phyloP scores from a whole-genome alignment of 208 protist genomes.

The Crithidia thermophila region DNA sequence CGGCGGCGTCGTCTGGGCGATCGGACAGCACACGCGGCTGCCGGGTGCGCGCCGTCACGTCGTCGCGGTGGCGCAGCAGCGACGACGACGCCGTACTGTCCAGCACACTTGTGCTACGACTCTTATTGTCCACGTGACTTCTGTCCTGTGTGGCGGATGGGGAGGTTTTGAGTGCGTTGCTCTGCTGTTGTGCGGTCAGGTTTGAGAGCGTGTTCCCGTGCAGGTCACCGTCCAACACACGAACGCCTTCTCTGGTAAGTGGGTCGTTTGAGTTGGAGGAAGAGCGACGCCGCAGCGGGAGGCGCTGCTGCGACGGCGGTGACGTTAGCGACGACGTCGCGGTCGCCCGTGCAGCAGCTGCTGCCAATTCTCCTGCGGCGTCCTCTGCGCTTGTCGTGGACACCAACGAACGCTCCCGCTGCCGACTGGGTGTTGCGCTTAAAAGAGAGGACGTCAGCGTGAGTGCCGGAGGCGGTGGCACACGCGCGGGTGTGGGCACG shows the following conservation, averaged over 20 bases:
- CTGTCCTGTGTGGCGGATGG: not conserved
- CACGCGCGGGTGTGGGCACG: too few species aligned
- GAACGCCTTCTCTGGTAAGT: not conserved
- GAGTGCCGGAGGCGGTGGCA: too few species aligned
- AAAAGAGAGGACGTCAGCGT: too few species aligned
- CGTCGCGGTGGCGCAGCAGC: not conserved
- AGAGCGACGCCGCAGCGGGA: not conserved
- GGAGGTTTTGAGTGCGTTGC: not conserved
- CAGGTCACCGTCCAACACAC: not conserved
- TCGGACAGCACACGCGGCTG: slow-evolving; percentile 7
- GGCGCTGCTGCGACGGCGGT: not conserved
- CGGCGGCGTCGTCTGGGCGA: too few species aligned
- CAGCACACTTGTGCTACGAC: not conserved
- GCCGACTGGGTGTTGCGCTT: not conserved
- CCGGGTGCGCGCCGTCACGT: not conserved
- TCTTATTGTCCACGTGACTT: not conserved
- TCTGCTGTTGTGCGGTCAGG: too few species aligned
- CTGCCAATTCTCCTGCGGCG: not conserved
- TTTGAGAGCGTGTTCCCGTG: too few species aligned
- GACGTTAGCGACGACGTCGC: not conserved
- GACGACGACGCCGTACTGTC: not conserved
- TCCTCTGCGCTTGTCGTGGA: not conserved
- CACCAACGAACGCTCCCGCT: not conserved
- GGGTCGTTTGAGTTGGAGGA: slow-evolving; percentile 1
- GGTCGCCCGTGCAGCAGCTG: too few species aligned